phyloP scores from a whole-genome alignment of 495 filamentous ascomycete species.

The Hyaloscypha finlandica region DNA sequence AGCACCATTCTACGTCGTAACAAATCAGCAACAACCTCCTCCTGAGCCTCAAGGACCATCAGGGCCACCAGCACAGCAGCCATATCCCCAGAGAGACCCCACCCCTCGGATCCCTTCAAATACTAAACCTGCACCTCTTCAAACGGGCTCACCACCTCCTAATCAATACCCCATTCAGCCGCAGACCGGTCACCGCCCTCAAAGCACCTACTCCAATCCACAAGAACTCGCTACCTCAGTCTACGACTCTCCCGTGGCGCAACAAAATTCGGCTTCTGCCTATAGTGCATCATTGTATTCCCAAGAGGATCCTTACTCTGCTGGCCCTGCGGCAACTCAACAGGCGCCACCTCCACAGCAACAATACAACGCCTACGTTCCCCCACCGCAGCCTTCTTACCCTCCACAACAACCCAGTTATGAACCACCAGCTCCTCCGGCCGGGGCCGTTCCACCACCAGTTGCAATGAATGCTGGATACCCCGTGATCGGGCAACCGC shows the following conservation, averaged over 20 bases:
- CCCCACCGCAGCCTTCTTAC: slow-evolving; percentile 29
- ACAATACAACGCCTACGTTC: slow-evolving; percentile 46
- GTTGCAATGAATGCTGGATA: slow-evolving; percentile 24
- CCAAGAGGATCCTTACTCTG: slow-evolving; percentile 54
- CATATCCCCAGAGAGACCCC: slow-evolving; percentile 37
- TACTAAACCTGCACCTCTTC: slow-evolving; percentile 48
- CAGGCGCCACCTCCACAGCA: slow-evolving; percentile 48
- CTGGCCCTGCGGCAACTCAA: slow-evolving; percentile 37
- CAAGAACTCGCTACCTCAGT: slow-evolving; percentile 84
- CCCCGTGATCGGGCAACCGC: slow-evolving; percentile 16
- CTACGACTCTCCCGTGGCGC: slow-evolving; percentile 78
- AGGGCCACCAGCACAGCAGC: slow-evolving; percentile 23
- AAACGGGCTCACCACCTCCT: slow-evolving; percentile 47
- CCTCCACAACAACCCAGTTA: slow-evolving; percentile 36
- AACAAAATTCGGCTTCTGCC: slow-evolving; percentile 45
- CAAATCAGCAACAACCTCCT: slow-evolving; percentile 24
- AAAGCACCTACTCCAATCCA: slow-evolving; percentile 71
- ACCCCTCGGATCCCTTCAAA: slow-evolving; percentile 42
- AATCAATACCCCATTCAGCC: slow-evolving; percentile 40
- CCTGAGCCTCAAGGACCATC: slow-evolving; percentile 38
- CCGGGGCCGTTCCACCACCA: slow-evolving; percentile 13
- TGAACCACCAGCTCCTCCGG: slow-evolving; percentile 30
- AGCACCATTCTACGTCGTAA: slow-evolving; percentile 42
- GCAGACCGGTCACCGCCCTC: slow-evolving; percentile 54
- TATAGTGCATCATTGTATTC: slow-evolving; percentile 64